Percentiles rank a stretch among this genome's conserved stretches.
These are phyloP conservation scores for Gilbertella persicaria DNA, from an alignment of 371 early-diverging fungal genomes.

Conservation along the genomic window DNA sequence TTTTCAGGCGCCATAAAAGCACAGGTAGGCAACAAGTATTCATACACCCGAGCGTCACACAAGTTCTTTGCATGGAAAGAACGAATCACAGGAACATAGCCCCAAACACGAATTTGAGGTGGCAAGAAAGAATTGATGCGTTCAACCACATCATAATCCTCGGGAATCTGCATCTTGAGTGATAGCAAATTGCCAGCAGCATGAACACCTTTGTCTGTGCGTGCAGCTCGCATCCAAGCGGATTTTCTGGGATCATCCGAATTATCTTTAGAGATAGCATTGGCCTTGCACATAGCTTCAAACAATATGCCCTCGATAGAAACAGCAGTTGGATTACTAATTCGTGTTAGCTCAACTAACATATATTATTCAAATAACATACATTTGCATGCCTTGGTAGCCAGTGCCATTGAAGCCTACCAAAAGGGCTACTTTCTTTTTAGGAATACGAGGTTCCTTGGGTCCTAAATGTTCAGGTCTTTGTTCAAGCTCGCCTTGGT, in stretches of 20 bases:
- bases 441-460: conserved; percentile 66
- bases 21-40: conserved; percentile 97
- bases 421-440: conserved; percentile 86
- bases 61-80: conserved; percentile 91
- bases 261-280: conserved; percentile 81
- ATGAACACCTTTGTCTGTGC: conserved; percentile 99
- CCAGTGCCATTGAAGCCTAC: conserved; percentile 96
- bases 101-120: conserved; percentile 86
- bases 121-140: conserved; percentile 78
- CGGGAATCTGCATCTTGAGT: conserved; percentile 78
- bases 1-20: conserved; percentile 60
- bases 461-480: conserved; percentile 18
- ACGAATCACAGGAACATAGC: conserved; percentile 71
- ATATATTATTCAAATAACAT: conserved; percentile 27
- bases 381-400: conserved; percentile 96
- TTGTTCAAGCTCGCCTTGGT: background rate
- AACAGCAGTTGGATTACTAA: conserved; percentile 69
- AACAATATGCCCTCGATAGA: conserved; percentile 86
- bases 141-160: conserved; percentile 65
- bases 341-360: too few species aligned
- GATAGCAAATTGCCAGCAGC: conserved; percentile 97
- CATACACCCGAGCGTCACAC: conserved; percentile 95
- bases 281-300: conserved; percentile 71
- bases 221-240: conserved; percentile 87
- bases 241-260: conserved; percentile 73